A percentile compares a stretch with the other conserved stretches of the same genome.
phyloP scores from a whole-genome alignment of 2,329 filamentous ascomycete species.

The Neonectria hederae region DNA sequence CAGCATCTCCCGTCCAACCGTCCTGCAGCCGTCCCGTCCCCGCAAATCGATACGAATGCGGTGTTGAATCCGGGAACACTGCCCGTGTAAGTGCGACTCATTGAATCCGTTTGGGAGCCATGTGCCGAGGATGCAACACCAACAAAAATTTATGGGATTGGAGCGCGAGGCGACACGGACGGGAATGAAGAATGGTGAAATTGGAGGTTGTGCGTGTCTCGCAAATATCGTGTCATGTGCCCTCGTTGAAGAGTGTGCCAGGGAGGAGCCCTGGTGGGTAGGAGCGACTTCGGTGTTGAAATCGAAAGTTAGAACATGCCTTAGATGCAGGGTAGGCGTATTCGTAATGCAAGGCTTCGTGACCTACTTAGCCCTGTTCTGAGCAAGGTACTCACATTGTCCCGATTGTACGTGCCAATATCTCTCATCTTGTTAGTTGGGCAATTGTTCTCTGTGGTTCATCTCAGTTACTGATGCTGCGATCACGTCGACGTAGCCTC shows the following conservation, averaged over 20 bases:
- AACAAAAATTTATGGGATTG: neutral
- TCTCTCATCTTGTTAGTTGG: neutral
- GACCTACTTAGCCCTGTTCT: neutral
- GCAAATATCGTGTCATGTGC: neutral
- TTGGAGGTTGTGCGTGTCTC: slow-evolving; percentile 7
- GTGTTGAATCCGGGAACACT: slow-evolving; percentile 15
- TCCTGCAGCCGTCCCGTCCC: slow-evolving; percentile 19
- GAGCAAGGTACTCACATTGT: neutral
- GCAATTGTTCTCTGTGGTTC: too few species aligned
- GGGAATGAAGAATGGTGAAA: slow-evolving; percentile 5
- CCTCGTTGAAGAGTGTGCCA: neutral
- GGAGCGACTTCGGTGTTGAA: slow-evolving; percentile 4
- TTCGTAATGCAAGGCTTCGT: neutral
- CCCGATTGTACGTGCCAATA: neutral
- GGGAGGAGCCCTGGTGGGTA: neutral
- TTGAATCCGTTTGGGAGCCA: slow-evolving; percentile 1
- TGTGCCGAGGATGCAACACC: slow-evolving; percentile 1
- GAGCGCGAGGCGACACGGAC: slow-evolving; percentile 1
- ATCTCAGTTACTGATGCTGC: too few species aligned
- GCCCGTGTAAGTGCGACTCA: slow-evolving; percentile 12
- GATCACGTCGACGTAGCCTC: too few species aligned
- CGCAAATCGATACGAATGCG: slow-evolving; percentile 23
- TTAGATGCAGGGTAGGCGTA: slow-evolving; percentile 16
- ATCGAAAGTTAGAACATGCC: slow-evolving; percentile 6
- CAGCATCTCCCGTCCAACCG: slow-evolving; percentile 31